These are phyloP conservation scores for Malania oleifera DNA, from an alignment of 164 flowering plant species.

Conservation along the genomic window DNA sequence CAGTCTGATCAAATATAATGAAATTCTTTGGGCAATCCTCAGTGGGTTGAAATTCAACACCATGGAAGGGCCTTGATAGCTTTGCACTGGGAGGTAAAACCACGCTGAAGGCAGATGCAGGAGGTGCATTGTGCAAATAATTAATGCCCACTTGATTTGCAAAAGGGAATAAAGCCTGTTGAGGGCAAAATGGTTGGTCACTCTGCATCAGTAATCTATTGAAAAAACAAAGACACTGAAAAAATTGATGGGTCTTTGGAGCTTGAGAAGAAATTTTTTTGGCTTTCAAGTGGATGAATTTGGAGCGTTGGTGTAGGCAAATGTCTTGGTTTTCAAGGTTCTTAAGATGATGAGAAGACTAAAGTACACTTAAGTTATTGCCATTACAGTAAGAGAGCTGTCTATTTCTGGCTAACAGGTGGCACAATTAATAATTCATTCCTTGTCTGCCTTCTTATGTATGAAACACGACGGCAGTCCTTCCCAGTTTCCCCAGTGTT, in stretches of 20 bases:
- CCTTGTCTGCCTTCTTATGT: slow-evolving; percentile 17
- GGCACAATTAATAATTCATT: slow-evolving; percentile 12
- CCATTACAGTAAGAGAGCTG: slow-evolving; percentile 18
- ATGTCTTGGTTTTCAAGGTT: slow-evolving; percentile 11
- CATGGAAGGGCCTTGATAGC: slow-evolving; percentile 31
- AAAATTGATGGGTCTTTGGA: no score
- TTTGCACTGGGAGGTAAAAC: slow-evolving; percentile 26
- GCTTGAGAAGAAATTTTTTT: no score
- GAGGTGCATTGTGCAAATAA: slow-evolving; percentile 25
- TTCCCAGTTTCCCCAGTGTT: slow-evolving; percentile 12
- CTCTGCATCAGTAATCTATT: slow-evolving; percentile 32
- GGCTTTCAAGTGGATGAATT: background rate
- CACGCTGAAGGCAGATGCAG: slow-evolving; percentile 24
- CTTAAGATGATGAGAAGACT: slow-evolving; percentile 17
- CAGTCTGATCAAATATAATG: slow-evolving; percentile 66
- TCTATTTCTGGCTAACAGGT: slow-evolving; percentile 19
- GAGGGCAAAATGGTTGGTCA: slow-evolving; percentile 29
- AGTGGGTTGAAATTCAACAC: slow-evolving; percentile 53
- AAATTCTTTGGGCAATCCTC: slow-evolving; percentile 63
- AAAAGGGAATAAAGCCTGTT: slow-evolving; percentile 22
- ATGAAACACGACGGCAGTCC: slow-evolving; percentile 12
- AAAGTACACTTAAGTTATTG: slow-evolving; percentile 11
- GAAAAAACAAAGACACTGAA: slow-evolving; percentile 1
- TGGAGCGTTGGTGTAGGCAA: no score
- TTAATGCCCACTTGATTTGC: slow-evolving; percentile 30